These are phyloP conservation scores for Aegilops speltoides DNA, from an alignment of 176 grass and related monocot genomes.

Conservation along the genomic window DNA sequence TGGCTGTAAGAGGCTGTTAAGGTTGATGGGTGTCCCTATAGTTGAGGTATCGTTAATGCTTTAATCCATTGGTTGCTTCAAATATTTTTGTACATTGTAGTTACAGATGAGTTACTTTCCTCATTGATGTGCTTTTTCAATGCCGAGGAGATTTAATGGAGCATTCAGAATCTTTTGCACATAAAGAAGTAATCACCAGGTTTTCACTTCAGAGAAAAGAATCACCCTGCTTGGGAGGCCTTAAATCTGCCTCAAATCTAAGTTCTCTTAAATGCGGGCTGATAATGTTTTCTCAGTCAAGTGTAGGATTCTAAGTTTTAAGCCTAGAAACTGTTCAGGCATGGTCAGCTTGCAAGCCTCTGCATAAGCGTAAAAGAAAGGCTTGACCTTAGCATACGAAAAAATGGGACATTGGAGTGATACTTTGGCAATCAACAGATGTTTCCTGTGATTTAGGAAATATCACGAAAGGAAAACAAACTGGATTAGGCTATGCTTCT, in stretches of 20 bases:
- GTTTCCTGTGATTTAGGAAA: neutral
- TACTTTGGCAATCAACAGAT: neutral
- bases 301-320: neutral
- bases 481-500: neutral
- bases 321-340: conserved; percentile 1
- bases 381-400: neutral
- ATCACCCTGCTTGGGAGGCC: neutral
- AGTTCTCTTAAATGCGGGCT: neutral
- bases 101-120: neutral
- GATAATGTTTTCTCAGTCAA: conserved; percentile 8
- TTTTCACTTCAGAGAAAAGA: neutral
- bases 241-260: conserved; percentile 5
- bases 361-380: neutral
- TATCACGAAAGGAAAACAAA: neutral
- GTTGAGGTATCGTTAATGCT: conserved; percentile 61
- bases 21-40: conserved; percentile 83
- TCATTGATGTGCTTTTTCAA: conserved; percentile 19
- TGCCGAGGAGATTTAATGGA: neutral
- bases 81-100: neutral
- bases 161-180: neutral
- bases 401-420: neutral
- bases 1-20: conserved; percentile 77
- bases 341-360: neutral
- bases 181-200: conserved; percentile 12
- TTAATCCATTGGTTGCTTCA: neutral